Conservation (phyloP, 345 rosid species). For the Trapa incisa region DNA sequence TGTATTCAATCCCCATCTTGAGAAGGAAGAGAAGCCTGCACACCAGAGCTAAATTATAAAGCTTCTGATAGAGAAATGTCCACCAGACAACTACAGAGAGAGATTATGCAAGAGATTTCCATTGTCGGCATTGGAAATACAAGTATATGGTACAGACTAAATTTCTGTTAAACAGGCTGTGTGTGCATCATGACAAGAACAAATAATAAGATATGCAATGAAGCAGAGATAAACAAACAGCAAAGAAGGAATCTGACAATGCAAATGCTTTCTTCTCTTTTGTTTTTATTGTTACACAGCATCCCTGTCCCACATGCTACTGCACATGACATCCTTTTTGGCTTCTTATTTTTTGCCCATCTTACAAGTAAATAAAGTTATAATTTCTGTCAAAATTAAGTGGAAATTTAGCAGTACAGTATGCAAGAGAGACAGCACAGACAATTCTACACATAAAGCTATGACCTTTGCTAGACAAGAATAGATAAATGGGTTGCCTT, state of each 20-base stretch:
- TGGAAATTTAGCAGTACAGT: not conserved
- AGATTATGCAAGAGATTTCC: not conserved
- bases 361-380: not conserved
- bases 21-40: not conserved
- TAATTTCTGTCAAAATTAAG: not conserved
- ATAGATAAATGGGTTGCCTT: not conserved
- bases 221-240: not conserved
- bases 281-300: not conserved
- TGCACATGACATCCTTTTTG: conserved; percentile 11
- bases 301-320: conserved; percentile 3
- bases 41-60: not conserved
- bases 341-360: not conserved
- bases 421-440: not conserved
- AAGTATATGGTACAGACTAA: not conserved
- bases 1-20: not conserved
- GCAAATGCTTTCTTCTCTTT: conserved; percentile 10
- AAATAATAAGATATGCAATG: not conserved
- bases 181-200: not conserved
- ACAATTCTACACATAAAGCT: not conserved
- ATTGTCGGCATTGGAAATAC: not conserved
- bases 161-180: not conserved
- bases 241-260: conserved; percentile 4
- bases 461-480: not conserved
- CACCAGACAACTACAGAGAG: not conserved
- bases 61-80: not conserved